A percentile compares a stretch with the other conserved stretches of the same genome.
Evolutionary conservation across 441 rosid species (phyloP).

Genomic region (Erodium texanum): DNA sequence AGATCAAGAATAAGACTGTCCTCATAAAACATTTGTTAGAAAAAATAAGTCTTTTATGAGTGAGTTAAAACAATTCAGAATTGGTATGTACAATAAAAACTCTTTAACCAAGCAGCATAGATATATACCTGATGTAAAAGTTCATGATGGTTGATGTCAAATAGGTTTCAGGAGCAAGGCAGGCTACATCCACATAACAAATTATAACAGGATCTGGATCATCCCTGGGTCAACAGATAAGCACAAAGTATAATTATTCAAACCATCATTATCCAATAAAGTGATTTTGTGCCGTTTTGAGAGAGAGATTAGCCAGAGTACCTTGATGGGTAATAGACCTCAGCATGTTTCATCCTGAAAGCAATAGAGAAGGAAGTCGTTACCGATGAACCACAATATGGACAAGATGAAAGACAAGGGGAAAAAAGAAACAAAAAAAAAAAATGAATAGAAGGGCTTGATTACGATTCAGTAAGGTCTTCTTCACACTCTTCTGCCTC

Average conservation of each 20-base stretch:
- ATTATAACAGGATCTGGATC: slow-evolving; percentile 61
- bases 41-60: too few species aligned
- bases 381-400: slow-evolving; percentile 11
- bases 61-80: too few species aligned
- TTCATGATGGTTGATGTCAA: slow-evolving; percentile 79
- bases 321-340: slow-evolving; percentile 78
- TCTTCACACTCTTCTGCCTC: slow-evolving; percentile 27
- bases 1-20: too few species aligned
- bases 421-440: slow-evolving; percentile 6
- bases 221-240: slow-evolving; percentile 41
- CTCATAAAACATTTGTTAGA: too few species aligned
- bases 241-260: slow-evolving; percentile 6
- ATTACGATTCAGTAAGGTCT: slow-evolving; percentile 49
- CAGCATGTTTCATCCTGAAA: slow-evolving; percentile 51
- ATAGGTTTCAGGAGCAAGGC: slow-evolving; percentile 56
- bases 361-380: slow-evolving; percentile 18
- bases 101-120: too few species aligned
- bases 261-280: slow-evolving; percentile 6
- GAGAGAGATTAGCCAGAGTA: slow-evolving; percentile 13
- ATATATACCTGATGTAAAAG: slow-evolving; percentile 60
- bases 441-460: slow-evolving; percentile 1
- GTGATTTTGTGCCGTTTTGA: neutral
- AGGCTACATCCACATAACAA: slow-evolving; percentile 44
- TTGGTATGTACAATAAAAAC: too few species aligned
- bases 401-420: slow-evolving; percentile 11